Percentiles rank a stretch among this genome's conserved stretches.
phyloP scores from a whole-genome alignment of 306 rosid species.

The Sophora flavescens region DNA sequence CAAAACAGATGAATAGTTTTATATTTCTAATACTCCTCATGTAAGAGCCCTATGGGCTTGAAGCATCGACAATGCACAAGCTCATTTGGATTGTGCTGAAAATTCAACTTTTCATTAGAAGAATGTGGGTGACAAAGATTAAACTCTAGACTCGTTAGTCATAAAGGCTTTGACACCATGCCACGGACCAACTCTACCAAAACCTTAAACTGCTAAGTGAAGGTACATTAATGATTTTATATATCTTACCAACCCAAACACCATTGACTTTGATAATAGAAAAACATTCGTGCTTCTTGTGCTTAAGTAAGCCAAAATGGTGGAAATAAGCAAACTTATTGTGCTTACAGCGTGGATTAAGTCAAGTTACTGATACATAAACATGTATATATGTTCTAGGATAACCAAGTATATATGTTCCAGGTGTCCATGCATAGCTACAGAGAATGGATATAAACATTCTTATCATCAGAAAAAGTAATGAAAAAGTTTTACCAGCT shows the following conservation, averaged over 20 bases:
- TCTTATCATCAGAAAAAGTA: slow-evolving; percentile 28
- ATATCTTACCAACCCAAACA: neutral
- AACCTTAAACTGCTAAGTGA: neutral
- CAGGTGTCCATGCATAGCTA: slow-evolving; percentile 8
- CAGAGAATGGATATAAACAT: slow-evolving; percentile 18
- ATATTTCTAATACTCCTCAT: neutral
- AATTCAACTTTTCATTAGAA: too few species aligned
- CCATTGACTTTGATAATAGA: neutral
- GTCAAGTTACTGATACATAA: slow-evolving; percentile 20
- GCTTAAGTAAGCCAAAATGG: slow-evolving; percentile 1
- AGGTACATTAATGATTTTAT: neutral
- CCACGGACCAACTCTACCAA: too few species aligned
- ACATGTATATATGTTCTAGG: neutral
- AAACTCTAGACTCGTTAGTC: too few species aligned
- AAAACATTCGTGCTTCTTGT: neutral
- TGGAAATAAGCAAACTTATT: neutral
- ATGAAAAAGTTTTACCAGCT: slow-evolving; percentile 60
- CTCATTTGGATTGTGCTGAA: neutral
- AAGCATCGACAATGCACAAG: neutral
- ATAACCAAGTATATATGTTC: too few species aligned
- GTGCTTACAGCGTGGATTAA: neutral
- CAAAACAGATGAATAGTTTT: neutral
- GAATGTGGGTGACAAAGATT: too few species aligned
- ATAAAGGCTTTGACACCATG: too few species aligned
- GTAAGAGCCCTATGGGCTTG: neutral